Conservation (phyloP, 495 filamentous ascomycete genomes). For the Talaromyces borbonicus region DNA sequence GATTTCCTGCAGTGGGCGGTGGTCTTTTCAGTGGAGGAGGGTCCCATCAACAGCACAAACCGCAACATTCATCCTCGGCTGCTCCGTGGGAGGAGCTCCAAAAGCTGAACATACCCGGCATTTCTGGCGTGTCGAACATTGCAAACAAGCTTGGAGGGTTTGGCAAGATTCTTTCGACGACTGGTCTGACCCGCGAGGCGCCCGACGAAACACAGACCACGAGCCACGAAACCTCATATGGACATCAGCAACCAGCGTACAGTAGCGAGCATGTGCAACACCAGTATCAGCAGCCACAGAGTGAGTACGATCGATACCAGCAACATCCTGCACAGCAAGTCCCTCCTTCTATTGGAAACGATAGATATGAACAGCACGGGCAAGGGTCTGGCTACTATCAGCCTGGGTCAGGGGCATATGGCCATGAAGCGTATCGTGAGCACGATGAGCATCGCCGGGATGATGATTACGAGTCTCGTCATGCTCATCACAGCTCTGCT, state of each 20-base stretch:
- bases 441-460: slow-evolving; percentile 1
- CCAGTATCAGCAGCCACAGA: slow-evolving; percentile 1
- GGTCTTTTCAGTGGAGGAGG: slow-evolving; percentile 15
- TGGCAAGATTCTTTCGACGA: slow-evolving; percentile 33
- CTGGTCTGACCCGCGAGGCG: slow-evolving; percentile 19
- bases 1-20: slow-evolving; percentile 19
- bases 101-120: slow-evolving; percentile 32
- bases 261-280: background rate
- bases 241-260: background rate
- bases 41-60: slow-evolving; percentile 13
- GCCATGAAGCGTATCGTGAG: slow-evolving; percentile 1
- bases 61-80: slow-evolving; percentile 14
- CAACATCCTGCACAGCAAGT: background rate
- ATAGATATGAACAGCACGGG: slow-evolving; percentile 6
- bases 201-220: slow-evolving; percentile 8
- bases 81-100: slow-evolving; percentile 30
- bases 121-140: slow-evolving; percentile 29
- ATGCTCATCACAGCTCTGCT: no score
- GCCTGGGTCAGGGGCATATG: background rate
- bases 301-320: background rate
- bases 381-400: slow-evolving; percentile 3
- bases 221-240: background rate
- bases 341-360: background rate
- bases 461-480: background rate
- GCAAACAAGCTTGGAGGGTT: slow-evolving; percentile 27